phyloP scores from a whole-genome alignment of 2,329 filamentous ascomycete species.

The Clarireedia sp. region DNA sequence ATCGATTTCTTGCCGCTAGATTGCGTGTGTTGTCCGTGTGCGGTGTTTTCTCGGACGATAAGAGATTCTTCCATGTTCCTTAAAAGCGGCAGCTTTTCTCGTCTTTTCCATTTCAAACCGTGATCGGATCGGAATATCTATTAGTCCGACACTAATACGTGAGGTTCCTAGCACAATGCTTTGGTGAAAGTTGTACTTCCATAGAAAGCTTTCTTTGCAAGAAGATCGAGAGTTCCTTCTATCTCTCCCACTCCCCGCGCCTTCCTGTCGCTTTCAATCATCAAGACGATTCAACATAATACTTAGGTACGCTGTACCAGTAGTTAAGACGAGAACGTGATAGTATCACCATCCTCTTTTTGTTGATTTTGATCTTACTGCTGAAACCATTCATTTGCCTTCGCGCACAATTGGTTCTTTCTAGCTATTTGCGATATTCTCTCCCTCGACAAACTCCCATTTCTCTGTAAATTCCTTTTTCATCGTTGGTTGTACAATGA shows the following conservation, averaged over 20 bases:
- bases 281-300: neutral
- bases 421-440: neutral
- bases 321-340: neutral
- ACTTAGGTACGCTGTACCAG: neutral
- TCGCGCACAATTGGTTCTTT: neutral
- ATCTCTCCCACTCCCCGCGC: no score
- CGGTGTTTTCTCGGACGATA: neutral
- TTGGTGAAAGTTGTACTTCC: no score
- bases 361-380: neutral
- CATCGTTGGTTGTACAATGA: conserved; percentile 21
- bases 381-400: neutral
- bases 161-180: no score
- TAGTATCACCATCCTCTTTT: conserved; percentile 2
- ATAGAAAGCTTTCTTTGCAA: no score
- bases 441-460: neutral
- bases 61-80: neutral
- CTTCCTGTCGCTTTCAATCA: neutral
- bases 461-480: conserved; percentile 4
- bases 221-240: no score
- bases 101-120: neutral
- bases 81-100: neutral
- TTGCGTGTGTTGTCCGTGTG: no score
- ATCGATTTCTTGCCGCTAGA: no score
- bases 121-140: neutral
- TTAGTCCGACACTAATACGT: neutral